Evolutionary conservation across 2,329 filamentous ascomycete genomes (phyloP).

Genomic region (Davidsoniella australis): DNA sequence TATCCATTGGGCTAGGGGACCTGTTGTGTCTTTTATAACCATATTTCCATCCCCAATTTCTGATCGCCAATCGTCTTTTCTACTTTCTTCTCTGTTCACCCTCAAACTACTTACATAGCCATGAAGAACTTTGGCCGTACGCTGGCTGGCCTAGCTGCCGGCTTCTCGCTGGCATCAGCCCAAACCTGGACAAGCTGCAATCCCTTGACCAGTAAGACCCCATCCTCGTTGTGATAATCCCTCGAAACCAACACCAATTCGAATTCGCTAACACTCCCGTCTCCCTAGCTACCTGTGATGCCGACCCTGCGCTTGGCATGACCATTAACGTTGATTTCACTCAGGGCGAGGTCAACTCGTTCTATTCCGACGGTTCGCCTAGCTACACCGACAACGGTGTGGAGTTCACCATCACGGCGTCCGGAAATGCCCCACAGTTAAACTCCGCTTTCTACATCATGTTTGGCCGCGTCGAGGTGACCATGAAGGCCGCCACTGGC

Average conservation of each 20-base stretch:
- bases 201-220: conserved; percentile 21
- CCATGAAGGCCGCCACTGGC: conserved; percentile 72
- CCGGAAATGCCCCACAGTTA: conserved; percentile 74
- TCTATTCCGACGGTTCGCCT: conserved; percentile 51
- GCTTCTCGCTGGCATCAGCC: conserved; percentile 18
- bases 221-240: neutral
- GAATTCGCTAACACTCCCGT: neutral
- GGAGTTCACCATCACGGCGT: conserved; percentile 58
- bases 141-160: conserved; percentile 15
- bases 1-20: neutral
- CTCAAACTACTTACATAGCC: neutral
- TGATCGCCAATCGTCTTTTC: neutral
- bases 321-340: conserved; percentile 75
- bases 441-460: conserved; percentile 95
- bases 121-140: conserved; percentile 3
- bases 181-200: conserved; percentile 27
- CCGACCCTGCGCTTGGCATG: conserved; percentile 66
- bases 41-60: neutral
- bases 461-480: conserved; percentile 83
- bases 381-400: conserved; percentile 59
- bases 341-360: conserved; percentile 59
- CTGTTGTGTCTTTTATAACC: neutral
- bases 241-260: neutral
- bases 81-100: neutral
- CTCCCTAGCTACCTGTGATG: conserved; percentile 40